Conservation (phyloP, 208 protist genomes). For the Leishmania amazonensis region DNA sequence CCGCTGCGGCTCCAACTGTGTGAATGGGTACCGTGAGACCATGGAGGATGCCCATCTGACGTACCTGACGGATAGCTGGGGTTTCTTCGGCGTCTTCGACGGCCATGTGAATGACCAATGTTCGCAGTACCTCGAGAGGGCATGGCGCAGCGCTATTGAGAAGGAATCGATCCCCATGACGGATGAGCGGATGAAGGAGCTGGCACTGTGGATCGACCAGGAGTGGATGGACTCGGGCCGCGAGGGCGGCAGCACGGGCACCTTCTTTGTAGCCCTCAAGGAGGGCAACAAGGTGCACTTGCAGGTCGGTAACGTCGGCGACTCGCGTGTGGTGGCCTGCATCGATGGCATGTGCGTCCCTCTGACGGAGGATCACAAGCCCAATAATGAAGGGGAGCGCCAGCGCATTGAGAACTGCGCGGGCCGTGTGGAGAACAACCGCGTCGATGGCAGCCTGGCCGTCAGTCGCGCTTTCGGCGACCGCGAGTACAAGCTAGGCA, state of each 20-base stretch:
- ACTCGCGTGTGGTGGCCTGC: constrained; percentile 90
- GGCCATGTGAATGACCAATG: constrained; percentile 90
- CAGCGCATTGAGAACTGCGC: constrained; percentile 89
- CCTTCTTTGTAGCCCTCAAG: constrained; percentile 84
- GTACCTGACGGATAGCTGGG: constrained; percentile 80
- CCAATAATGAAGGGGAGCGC: constrained; percentile 86
- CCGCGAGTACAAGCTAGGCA: constrained; percentile 91
- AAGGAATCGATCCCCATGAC: constrained; percentile 68
- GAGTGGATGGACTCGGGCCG: constrained; percentile 75
- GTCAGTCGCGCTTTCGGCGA: constrained; percentile 95
- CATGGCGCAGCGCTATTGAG: constrained; percentile 73
- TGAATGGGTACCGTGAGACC: constrained; percentile 91
- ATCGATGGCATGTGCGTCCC: constrained; percentile 77
- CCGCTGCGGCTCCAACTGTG: constrained; percentile 85
- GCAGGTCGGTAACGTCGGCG: constrained; percentile 94
- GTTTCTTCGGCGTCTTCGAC: constrained; percentile 93
- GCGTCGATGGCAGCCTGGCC: constrained; percentile 94
- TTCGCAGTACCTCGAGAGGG: constrained; percentile 78
- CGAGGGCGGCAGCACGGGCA: constrained; percentile 89
- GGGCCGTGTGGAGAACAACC: constrained; percentile 92
- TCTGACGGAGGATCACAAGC: constrained; percentile 96
- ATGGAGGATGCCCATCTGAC: constrained; percentile 92
- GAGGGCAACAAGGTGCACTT: constrained; percentile 73
- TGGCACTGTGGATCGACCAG: constrained; percentile 83
- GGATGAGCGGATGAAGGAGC: constrained; percentile 83